Base-by-base conservation (phyloP, 495 filamentous ascomycete genomes). In the Friedmanniomyces simplex region DNA sequence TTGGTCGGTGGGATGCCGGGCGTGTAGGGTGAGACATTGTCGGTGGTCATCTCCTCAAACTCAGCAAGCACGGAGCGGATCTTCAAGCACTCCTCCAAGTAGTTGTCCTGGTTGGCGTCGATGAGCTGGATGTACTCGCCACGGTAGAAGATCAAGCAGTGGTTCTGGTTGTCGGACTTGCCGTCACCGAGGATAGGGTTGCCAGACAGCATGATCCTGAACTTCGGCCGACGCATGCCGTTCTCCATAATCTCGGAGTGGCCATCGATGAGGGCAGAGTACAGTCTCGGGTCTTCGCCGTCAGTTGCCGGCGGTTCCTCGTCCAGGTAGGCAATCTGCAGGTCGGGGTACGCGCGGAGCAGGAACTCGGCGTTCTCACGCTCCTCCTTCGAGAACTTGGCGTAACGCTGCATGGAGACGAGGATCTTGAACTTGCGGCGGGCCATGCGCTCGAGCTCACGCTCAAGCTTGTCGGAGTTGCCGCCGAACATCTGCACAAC, bases 401-500 rank as follows among this genome's bases (percentile, higher is more conserved):
- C 89, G 68, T 94, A 99, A 52, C 93, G 86, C 73, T 99, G 93
- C 93, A 99, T 99, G 41, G 93, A 96, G 28, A 99, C 91, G 64
- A 85, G 78, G 55, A 99, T 86, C 79, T 95, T 96, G 79, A 96
- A 99, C 77, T 99, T 99, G 68, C 93, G 90, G 46, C 93, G 87
- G 11, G 93, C 94, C 93, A 99, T 99, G 62, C 93, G 85, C 69
- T 99, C 93, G 0, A 99, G 76, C 69, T 99, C 93, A 34, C 94
- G 89, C 72, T 99, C 93, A n/a, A 99, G 82, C 73, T 99, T 97
- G 71, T 99, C 93, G 4, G 93, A 96, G 69, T 96, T 97, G 25
- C 93, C 93, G 56, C 94, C 93, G 66, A 99, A 99, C 93, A 99
- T 97, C 67, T 99, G 93, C 7, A 99, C 93, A 58, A 99, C 93